A percentile compares a stretch with the other conserved stretches of the same genome.
Evolutionary conservation across 129 eudicot species (phyloP).

Genomic region (Arctium minus): DNA sequence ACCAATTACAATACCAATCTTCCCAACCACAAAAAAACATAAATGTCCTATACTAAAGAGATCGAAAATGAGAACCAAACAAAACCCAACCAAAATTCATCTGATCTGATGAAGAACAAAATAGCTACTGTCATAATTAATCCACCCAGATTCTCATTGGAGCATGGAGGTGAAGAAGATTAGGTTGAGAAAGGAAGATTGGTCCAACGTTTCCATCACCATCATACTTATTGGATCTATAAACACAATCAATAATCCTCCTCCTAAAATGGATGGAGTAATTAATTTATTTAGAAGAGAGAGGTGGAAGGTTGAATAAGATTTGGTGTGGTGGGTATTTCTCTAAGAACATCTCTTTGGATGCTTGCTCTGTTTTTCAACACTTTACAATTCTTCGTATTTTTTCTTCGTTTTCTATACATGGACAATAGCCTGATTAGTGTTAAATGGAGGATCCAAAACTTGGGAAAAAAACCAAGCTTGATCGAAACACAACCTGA

Average conservation of each 20-base stretch:
- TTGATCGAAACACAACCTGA: too few relatives aligned
- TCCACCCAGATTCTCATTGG: slow-evolving; percentile 86
- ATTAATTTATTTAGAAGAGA: neutral
- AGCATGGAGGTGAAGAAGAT: slow-evolving; percentile 62
- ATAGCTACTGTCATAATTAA: too few relatives aligned
- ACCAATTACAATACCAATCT: too few relatives aligned
- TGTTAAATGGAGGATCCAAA: too few relatives aligned
- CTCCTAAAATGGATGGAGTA: neutral
- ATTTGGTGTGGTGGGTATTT: neutral
- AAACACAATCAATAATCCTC: neutral
- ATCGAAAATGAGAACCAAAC: too few relatives aligned
- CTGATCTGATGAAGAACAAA: too few relatives aligned
- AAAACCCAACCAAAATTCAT: too few relatives aligned
- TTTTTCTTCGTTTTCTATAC: slow-evolving; percentile 4
- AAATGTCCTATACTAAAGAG: too few relatives aligned
- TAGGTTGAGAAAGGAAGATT: slow-evolving; percentile 79
- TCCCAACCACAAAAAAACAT: too few relatives aligned
- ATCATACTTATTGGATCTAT: slow-evolving; percentile 39
- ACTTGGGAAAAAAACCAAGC: too few relatives aligned
- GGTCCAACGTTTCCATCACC: slow-evolving; percentile 79
- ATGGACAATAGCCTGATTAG: too few relatives aligned
- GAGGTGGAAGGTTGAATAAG: slow-evolving; percentile 14
- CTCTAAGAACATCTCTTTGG: slow-evolving; percentile 7
- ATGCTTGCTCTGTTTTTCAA: slow-evolving; percentile 24
- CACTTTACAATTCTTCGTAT: slow-evolving; percentile 5